Base-by-base conservation (phyloP, 1,139 yeast genomes). In the Kurtzmaniella quercitrusa region DNA sequence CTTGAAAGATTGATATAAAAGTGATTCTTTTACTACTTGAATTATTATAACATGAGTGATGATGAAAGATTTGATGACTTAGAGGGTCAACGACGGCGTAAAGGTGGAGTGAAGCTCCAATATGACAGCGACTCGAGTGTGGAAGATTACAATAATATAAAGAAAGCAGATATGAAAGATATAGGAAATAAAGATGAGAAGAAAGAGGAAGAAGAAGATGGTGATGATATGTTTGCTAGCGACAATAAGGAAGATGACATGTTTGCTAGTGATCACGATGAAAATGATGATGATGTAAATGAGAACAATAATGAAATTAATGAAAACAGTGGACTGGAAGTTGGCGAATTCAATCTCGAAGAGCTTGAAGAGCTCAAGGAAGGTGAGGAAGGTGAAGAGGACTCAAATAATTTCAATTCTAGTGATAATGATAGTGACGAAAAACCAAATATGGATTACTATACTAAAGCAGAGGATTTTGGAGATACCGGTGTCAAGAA, bases 211-310 rank as follows among this genome's bases (percentile, higher is more conserved):
- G 51, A 50, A 4, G 54, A 52, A 17, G 55, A 51, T 17, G 66
- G 60, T 29, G 69, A 67, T 39, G 75, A 70, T 45, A 70, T 70
- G 73, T 70, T 70, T 59, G 74, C 70, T 46, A 56, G 64, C 45
- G 61, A 60, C 25, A 51, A 55, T 17, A 64, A 62, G 37, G 42
- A 48, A 18, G 51, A 41, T 18, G 45, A 45, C 31, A 70, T 70
- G 73, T 70, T 70, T 59, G 74, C 70, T 46, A 56, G 64, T 46
- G 61, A 60, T n/a, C n/a, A 25, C 15, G n/a, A 29, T 21, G 40
- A 42, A 25, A 34, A 38, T 27, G 45, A 42, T 19, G 42, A 39
- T 14, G 21, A 7, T 25, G 25, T 21, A 8, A 21, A 23, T 12
- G 39, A 34, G 14, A 23, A 12, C 23, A 40, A 23, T 39, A 43